A percentile compares a stretch with the other conserved stretches of the same genome.
These are phyloP conservation scores for Sporopachydermia lactativora DNA, from an alignment of 805 yeast species.

Conservation along the genomic window DNA sequence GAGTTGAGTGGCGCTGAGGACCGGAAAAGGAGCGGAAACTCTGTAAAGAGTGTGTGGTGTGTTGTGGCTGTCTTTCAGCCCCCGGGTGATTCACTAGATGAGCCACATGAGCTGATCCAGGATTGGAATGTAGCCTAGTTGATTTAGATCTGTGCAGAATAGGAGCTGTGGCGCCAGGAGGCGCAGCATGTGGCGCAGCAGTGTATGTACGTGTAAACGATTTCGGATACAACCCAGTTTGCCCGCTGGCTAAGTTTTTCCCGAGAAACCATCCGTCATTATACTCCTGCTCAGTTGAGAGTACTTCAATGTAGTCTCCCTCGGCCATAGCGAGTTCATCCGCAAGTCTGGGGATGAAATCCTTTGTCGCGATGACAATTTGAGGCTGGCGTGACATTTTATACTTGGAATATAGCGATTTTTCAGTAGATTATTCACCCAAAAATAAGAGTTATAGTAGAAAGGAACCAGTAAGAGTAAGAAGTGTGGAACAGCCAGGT, in stretches of 20 bases:
- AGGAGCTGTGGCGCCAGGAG: not conserved
- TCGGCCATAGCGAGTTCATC: slow-evolving; percentile 73
- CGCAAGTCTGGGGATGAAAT: slow-evolving; percentile 73
- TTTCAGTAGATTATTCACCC: no score
- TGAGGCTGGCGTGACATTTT: slow-evolving; percentile 1
- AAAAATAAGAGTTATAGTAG: no score
- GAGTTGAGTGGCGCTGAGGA: not conserved
- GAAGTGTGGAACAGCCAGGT: no score
- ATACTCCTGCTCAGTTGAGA: slow-evolving; percentile 86
- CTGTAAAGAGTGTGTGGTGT: not conserved
- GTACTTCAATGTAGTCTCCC: slow-evolving; percentile 80
- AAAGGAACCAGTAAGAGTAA: no score
- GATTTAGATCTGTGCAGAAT: not conserved
- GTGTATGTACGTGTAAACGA: slow-evolving; percentile 61
- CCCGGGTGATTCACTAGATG: not conserved
- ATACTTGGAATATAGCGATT: no score
- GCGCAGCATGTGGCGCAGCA: not conserved
- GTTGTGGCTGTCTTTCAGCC: no score
- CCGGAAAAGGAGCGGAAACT: not conserved
- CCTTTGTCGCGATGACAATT: slow-evolving; percentile 55
- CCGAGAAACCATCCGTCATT: slow-evolving; percentile 96
- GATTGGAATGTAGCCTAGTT: slow-evolving; percentile 1
- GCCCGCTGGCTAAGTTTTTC: slow-evolving; percentile 51
- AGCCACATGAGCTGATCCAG: not conserved
- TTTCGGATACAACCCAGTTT: slow-evolving; percentile 84